Percentiles rank a stretch among this genome's conserved stretches.
These are phyloP conservation scores for Plasmodium sp. DNA, from an alignment of 169 alveolate genomes.

Conservation along the genomic window DNA sequence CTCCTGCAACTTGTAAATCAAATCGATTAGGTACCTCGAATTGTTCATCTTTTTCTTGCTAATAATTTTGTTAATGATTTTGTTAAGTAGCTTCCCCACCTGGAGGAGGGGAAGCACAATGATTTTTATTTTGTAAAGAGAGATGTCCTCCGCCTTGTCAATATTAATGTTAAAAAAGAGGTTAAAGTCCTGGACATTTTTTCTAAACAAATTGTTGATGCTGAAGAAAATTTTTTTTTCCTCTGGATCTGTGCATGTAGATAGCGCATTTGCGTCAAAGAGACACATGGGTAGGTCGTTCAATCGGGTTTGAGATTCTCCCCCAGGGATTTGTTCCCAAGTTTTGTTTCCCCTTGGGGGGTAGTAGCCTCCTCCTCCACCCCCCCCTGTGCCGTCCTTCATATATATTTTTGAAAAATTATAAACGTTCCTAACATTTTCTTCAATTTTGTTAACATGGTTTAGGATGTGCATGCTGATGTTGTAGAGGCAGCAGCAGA, in stretches of 20 bases:
- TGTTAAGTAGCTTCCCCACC: slow-evolving; percentile 45
- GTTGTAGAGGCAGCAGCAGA: slow-evolving; percentile 56
- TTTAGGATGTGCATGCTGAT: slow-evolving; percentile 49
- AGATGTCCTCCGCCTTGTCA: slow-evolving; percentile 63
- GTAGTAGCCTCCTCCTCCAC: not conserved
- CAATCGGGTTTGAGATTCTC: not conserved
- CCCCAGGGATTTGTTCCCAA: not conserved
- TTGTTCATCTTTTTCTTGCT: slow-evolving; percentile 43
- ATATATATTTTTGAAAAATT: slow-evolving; percentile 61
- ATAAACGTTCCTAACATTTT: slow-evolving; percentile 52
- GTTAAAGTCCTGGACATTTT: slow-evolving; percentile 60
- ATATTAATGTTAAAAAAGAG: slow-evolving; percentile 59
- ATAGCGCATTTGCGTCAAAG: slow-evolving; percentile 45
- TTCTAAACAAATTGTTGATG: slow-evolving; percentile 64
- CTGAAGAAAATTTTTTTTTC: slow-evolving; percentile 59
- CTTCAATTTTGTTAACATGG: slow-evolving; percentile 54
- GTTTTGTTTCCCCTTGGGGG: not conserved
- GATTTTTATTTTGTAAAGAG: slow-evolving; percentile 62
- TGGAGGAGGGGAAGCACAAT: slow-evolving; percentile 42
- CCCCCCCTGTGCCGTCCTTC: not conserved
- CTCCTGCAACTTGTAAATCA: slow-evolving; percentile 61
- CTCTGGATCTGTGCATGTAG: slow-evolving; percentile 56
- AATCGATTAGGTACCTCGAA: slow-evolving; percentile 47
- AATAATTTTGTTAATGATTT: slow-evolving; percentile 60
- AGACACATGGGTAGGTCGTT: slow-evolving; percentile 23